Evolutionary conservation across 768 basidiomycete genomes (phyloP).

Genomic region (Lactarius indigo): DNA sequence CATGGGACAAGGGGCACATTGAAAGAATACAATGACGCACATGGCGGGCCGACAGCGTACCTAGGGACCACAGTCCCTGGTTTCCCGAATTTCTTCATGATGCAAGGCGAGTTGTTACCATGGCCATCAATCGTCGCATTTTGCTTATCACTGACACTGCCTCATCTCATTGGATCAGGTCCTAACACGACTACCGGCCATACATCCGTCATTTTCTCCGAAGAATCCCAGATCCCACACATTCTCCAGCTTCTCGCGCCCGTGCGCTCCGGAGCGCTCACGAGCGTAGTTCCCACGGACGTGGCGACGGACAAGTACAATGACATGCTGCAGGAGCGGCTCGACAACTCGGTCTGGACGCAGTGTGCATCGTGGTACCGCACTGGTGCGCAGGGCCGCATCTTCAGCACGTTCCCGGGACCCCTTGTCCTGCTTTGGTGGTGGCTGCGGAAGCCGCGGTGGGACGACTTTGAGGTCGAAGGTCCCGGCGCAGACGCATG

Average conservation of each 20-base stretch:
- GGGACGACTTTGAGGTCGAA: conserved; percentile 14
- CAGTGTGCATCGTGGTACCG: conserved; percentile 24
- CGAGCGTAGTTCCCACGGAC: conserved; percentile 13
- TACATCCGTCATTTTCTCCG: conserved; percentile 51
- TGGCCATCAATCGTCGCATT: not conserved
- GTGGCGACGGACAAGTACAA: conserved; percentile 21
- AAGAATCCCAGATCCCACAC: conserved; percentile 25
- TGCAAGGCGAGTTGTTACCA: not conserved
- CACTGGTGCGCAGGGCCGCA: conserved; percentile 5
- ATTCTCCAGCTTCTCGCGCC: conserved; percentile 14
- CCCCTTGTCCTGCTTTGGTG: conserved; percentile 21
- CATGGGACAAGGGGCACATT: conserved; percentile 34
- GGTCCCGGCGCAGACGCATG: conserved; percentile 6
- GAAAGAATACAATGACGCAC: conserved; percentile 42
- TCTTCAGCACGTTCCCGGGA: conserved; percentile 18
- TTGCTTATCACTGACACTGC: not conserved
- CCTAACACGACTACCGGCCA: conserved; percentile 57
- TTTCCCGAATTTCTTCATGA: conserved; percentile 25
- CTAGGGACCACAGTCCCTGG: conserved; percentile 35
- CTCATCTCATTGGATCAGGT: conserved; percentile 1
- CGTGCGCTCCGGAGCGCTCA: conserved; percentile 9
- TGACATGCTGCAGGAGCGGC: conserved; percentile 9
- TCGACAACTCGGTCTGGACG: conserved; percentile 14
- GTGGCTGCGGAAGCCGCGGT: conserved; percentile 14
- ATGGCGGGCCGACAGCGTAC: conserved; percentile 53